A percentile compares a stretch with the other conserved stretches of the same genome.
These are phyloP conservation scores for Auxenochlorella pyrenoidosa DNA, from an alignment of 139 green algal species.

Conservation along the genomic window DNA sequence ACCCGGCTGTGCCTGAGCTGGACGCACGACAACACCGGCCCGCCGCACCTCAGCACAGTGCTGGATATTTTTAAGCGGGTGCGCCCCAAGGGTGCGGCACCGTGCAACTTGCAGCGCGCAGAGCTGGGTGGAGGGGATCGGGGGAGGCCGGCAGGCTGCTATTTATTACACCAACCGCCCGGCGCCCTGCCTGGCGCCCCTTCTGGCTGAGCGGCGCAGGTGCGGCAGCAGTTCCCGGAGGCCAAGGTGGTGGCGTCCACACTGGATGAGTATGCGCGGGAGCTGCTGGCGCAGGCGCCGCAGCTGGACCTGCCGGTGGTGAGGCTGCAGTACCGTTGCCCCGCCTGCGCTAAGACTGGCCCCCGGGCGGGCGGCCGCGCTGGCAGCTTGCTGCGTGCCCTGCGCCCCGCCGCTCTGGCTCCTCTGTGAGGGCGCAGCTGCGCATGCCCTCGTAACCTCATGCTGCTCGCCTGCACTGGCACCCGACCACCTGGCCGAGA, in stretches of 20 bases:
- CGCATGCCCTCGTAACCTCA: too few relatives aligned
- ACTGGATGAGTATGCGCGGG: constrained; percentile 56
- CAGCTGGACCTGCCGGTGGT: constrained; percentile 26
- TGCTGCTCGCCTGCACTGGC: neutral
- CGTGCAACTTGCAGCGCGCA: neutral
- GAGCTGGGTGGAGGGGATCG: too few relatives aligned
- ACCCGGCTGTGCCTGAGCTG: constrained; percentile 50
- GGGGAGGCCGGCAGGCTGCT: too few relatives aligned
- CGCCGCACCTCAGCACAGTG: neutral
- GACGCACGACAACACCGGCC: constrained; percentile 42
- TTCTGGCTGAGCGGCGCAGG: constrained; percentile 30
- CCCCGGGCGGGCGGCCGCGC: too few relatives aligned
- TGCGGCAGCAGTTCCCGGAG: constrained; percentile 50
- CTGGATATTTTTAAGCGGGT: neutral
- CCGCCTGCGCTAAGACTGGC: too few relatives aligned
- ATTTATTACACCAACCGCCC: neutral
- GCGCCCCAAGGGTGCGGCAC: too few relatives aligned
- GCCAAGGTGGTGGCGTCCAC: constrained; percentile 51
- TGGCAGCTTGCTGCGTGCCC: too few relatives aligned
- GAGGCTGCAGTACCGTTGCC: neutral
- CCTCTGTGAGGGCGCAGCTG: too few relatives aligned
- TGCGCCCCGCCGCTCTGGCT: too few relatives aligned
- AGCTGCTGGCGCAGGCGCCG: constrained; percentile 26
- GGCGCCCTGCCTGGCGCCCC: neutral
- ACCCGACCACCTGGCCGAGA: neutral